A percentile compares a stretch with the other conserved stretches of the same genome.
Evolutionary conservation across 2,329 filamentous ascomycete species (phyloP).

Genomic region (Mariannaea elegans): DNA sequence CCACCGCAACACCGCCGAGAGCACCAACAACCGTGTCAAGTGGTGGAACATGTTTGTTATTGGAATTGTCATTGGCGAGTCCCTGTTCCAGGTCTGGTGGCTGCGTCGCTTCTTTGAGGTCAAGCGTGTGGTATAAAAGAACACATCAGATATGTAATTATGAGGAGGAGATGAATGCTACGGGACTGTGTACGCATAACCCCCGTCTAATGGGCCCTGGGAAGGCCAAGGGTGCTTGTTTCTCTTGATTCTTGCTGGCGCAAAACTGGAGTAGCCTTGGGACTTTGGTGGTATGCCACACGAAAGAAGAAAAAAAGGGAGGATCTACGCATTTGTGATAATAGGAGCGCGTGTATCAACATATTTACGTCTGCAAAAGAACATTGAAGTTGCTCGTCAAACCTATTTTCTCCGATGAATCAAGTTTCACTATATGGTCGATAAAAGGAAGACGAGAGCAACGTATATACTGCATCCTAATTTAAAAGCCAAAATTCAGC

Average conservation of each 20-base stretch:
- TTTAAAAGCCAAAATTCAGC: too few species aligned
- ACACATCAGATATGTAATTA: neutral
- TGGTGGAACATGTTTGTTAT: constrained; percentile 99
- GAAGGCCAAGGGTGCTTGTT: constrained; percentile 20
- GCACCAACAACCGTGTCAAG: constrained; percentile 96
- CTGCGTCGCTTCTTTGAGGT: constrained; percentile 97
- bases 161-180: constrained; percentile 1
- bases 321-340: constrained; percentile 31
- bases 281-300: constrained; percentile 28
- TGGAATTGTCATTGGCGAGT: constrained; percentile 86
- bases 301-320: constrained; percentile 18
- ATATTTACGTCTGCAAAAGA: constrained; percentile 23
- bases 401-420: neutral
- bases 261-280: constrained; percentile 30
- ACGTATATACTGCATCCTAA: constrained; percentile 16
- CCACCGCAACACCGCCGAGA: constrained; percentile 98
- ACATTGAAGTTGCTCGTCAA: constrained; percentile 3
- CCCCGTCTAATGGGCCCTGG: constrained; percentile 3
- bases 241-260: constrained; percentile 33
- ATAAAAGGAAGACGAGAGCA: neutral
- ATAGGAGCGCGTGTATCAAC: constrained; percentile 35
- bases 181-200: constrained; percentile 4
- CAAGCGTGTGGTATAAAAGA: constrained; percentile 68
- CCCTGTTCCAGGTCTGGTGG: constrained; percentile 99
- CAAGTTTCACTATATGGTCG: neutral